A percentile compares a stretch with the other conserved stretches of the same genome.
These are phyloP conservation scores for Aphanomyces euteiches DNA, from an alignment of 352 stramenopile species.

Conservation along the genomic window DNA sequence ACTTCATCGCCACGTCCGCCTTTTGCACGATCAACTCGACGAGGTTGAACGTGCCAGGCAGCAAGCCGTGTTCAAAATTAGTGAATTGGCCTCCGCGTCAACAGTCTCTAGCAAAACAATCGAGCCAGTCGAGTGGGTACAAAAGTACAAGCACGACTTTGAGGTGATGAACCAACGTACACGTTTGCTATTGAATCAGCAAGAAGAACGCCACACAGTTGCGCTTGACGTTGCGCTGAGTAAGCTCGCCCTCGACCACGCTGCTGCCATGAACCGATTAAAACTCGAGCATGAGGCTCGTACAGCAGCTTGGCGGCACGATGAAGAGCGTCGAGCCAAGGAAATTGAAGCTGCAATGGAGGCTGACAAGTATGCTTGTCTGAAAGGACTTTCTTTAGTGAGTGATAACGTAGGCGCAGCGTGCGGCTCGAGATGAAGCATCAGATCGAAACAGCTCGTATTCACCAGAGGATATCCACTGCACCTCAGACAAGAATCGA, in stretches of 20 bases:
- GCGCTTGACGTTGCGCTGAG: slow-evolving; percentile 50
- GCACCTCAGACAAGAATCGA: not conserved
- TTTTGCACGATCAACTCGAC: slow-evolving; percentile 31
- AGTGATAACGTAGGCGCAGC: slow-evolving; percentile 30
- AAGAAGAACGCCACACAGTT: slow-evolving; percentile 49
- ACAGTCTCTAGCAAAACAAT: slow-evolving; percentile 19
- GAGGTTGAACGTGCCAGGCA: slow-evolving; percentile 54
- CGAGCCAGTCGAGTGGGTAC: slow-evolving; percentile 39
- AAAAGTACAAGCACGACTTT: slow-evolving; percentile 63
- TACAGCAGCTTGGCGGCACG: slow-evolving; percentile 31
- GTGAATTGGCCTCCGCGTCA: slow-evolving; percentile 46
- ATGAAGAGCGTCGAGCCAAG: slow-evolving; percentile 36
- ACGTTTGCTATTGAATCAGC: slow-evolving; percentile 48
- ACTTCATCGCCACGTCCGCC: not conserved
- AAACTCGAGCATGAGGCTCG: slow-evolving; percentile 46
- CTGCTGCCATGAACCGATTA: slow-evolving; percentile 47
- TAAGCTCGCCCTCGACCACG: slow-evolving; percentile 47
- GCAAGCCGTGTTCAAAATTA: slow-evolving; percentile 61
- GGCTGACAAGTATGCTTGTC: slow-evolving; percentile 47
- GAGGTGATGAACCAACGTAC: slow-evolving; percentile 58
- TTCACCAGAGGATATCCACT: slow-evolving; percentile 49
- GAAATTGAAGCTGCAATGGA: slow-evolving; percentile 38
- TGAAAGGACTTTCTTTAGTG: not conserved
- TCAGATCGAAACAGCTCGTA: slow-evolving; percentile 50
- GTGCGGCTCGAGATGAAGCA: slow-evolving; percentile 62